Percentiles rank a stretch among this genome's conserved stretches.
These are phyloP conservation scores for Cercospora zeae-maydis DNA, from an alignment of 2,329 filamentous ascomycete species.

Conservation along the genomic window DNA sequence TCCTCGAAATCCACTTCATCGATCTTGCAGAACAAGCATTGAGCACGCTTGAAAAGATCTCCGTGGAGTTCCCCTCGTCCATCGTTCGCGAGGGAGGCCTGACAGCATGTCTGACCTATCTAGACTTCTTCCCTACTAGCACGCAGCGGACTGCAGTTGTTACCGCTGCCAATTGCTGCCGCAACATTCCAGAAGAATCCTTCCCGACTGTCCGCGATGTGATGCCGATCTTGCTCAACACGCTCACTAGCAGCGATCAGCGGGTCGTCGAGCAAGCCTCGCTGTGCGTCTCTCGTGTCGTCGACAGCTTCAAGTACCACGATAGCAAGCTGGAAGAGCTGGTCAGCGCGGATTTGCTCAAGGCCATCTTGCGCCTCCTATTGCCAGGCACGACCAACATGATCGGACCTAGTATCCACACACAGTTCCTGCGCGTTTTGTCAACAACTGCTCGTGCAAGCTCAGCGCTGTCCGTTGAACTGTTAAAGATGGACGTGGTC, in stretches of 20 bases:
- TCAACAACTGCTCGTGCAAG: slow-evolving; percentile 88
- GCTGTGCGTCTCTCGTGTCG: slow-evolving; percentile 88
- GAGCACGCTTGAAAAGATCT: slow-evolving; percentile 96
- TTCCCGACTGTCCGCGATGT: slow-evolving; percentile 90
- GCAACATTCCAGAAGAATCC: slow-evolving; percentile 90
- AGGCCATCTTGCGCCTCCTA: slow-evolving; percentile 78
- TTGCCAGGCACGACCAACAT: slow-evolving; percentile 93
- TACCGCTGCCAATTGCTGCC: slow-evolving; percentile 95
- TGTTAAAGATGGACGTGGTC: slow-evolving; percentile 94
- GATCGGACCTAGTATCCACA: slow-evolving; percentile 91
- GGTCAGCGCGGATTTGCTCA: slow-evolving; percentile 81
- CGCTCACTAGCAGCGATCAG: slow-evolving; percentile 87
- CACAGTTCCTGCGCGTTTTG: slow-evolving; percentile 87
- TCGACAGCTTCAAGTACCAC: slow-evolving; percentile 93
- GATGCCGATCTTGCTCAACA: slow-evolving; percentile 91
- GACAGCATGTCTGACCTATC: slow-evolving; percentile 89
- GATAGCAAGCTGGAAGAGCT: slow-evolving; percentile 86
- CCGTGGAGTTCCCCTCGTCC: slow-evolving; percentile 86
- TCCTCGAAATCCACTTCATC: slow-evolving; percentile 94
- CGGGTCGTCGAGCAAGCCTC: slow-evolving; percentile 96
- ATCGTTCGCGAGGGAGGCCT: slow-evolving; percentile 95
- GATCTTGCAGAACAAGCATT: slow-evolving; percentile 95
- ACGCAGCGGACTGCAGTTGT: slow-evolving; percentile 96
- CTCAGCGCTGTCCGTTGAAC: slow-evolving; percentile 77
- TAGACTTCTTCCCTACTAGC: slow-evolving; percentile 96